Evolutionary conservation across 805 yeast genomes (phyloP).

Genomic region (Metschnikowia orientalis): DNA sequence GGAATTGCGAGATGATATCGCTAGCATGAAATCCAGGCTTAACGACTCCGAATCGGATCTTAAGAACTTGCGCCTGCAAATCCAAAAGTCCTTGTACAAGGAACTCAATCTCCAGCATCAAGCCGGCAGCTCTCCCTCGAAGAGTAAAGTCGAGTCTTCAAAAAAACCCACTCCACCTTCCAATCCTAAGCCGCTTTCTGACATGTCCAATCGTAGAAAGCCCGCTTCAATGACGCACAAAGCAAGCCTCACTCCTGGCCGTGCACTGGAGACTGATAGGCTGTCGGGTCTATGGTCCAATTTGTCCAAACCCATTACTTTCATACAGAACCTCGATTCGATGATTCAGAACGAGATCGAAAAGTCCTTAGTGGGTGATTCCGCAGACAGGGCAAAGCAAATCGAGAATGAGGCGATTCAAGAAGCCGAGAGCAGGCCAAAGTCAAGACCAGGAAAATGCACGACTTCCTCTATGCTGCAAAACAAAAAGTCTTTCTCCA

Average conservation of each 20-base stretch:
- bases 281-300: slow-evolving; percentile 20
- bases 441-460: too few relatives aligned
- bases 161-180: not conserved
- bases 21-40: slow-evolving; percentile 38
- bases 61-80: slow-evolving; percentile 43
- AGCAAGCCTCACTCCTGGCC: not conserved
- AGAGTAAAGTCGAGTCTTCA: not conserved
- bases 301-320: slow-evolving; percentile 50
- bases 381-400: too few relatives aligned
- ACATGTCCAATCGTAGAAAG: not conserved
- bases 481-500: too few relatives aligned
- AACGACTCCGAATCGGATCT: slow-evolving; percentile 46
- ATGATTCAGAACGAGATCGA: slow-evolving; percentile 64
- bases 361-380: slow-evolving; percentile 8
- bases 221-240: not conserved
- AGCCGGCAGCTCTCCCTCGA: not conserved
- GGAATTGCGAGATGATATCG: slow-evolving; percentile 56
- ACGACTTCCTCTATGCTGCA: too few relatives aligned
- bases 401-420: too few relatives aligned
- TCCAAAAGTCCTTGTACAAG: slow-evolving; percentile 43
- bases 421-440: too few relatives aligned
- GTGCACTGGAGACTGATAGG: slow-evolving; percentile 1
- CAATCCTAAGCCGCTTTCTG: not conserved
- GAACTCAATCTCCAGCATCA: slow-evolving; percentile 26
- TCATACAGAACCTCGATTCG: slow-evolving; percentile 65